A percentile compares a stretch with the other conserved stretches of the same genome.
Conservation (phyloP, 202 grass and related monocot genomes). For the Hordeum pubiflorum region DNA sequence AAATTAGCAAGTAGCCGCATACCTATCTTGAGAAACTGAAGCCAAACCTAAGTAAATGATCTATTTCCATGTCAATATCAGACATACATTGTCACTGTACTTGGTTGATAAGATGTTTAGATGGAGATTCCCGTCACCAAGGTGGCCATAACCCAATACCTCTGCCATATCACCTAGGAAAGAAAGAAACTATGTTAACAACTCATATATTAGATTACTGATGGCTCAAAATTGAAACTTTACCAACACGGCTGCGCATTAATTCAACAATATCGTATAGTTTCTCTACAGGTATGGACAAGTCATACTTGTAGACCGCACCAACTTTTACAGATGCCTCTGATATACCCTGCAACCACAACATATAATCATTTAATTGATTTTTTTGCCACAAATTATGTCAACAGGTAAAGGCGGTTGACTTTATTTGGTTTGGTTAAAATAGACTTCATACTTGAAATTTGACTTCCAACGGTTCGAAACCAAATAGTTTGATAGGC, state of each 20-base stretch:
- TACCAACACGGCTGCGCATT: constrained; percentile 83
- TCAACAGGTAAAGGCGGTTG: not conserved
- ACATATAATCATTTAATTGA: not conserved
- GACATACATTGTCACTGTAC: constrained; percentile 64
- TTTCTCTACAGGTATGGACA: constrained; percentile 83
- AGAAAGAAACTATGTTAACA: constrained; percentile 13
- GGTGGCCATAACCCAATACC: constrained; percentile 84
- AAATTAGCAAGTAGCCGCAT: constrained; percentile 7
- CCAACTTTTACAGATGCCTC: constrained; percentile 88
- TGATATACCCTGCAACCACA: constrained; percentile 68
- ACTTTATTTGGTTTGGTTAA: not conserved
- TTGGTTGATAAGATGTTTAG: constrained; percentile 70
- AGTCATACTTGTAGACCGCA: constrained; percentile 90
- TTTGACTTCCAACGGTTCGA: not conserved
- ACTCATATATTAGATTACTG: not conserved
- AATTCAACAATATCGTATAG: constrained; percentile 86
- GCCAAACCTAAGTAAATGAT: constrained; percentile 10
- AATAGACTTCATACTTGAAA: not conserved
- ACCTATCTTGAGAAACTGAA: not conserved
- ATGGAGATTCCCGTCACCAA: constrained; percentile 95
- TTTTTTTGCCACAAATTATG: not conserved
- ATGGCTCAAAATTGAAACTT: not conserved
- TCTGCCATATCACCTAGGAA: constrained; percentile 52
- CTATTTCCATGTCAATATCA: constrained; percentile 16
- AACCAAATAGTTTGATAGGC: not conserved